Evolutionary conservation across 2,329 filamentous ascomycete species (phyloP).

Genomic region (Cadophora luteo-olivacea): DNA sequence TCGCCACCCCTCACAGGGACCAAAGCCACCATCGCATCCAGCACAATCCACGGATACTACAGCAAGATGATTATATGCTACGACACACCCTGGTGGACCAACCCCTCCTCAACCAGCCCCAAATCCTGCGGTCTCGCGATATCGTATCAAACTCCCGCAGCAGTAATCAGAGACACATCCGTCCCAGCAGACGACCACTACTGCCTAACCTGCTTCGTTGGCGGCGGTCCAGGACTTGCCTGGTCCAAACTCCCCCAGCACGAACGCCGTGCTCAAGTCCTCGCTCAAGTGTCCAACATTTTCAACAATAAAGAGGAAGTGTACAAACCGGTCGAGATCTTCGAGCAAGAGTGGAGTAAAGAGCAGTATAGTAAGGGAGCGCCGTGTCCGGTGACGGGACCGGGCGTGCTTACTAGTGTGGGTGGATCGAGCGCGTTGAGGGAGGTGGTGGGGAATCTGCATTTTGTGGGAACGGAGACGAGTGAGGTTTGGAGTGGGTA

Average conservation of each 20-base stretch:
- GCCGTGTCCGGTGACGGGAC: slow-evolving; percentile 44
- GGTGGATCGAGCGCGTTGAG: slow-evolving; percentile 39
- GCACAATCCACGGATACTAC: slow-evolving; percentile 51
- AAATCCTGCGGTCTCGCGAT: slow-evolving; percentile 50
- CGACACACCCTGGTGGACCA: slow-evolving; percentile 24
- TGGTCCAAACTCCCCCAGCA: slow-evolving; percentile 26
- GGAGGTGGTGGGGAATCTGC: slow-evolving; percentile 49
- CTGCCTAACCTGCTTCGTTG: slow-evolving; percentile 25
- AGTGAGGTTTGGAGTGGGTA: slow-evolving; percentile 57
- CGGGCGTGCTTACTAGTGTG: slow-evolving; percentile 41
- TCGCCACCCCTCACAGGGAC: slow-evolving; percentile 50
- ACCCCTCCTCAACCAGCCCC: neutral
- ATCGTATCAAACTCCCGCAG: slow-evolving; percentile 48
- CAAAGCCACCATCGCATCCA: slow-evolving; percentile 46
- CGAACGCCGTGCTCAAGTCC: slow-evolving; percentile 22
- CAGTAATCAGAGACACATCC: slow-evolving; percentile 50
- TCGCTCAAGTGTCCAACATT: slow-evolving; percentile 21
- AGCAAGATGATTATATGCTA: slow-evolving; percentile 48
- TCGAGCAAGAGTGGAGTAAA: slow-evolving; percentile 35
- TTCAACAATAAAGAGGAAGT: slow-evolving; percentile 20
- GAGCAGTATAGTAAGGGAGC: slow-evolving; percentile 45
- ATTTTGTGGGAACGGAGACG: slow-evolving; percentile 59
- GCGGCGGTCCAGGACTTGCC: slow-evolving; percentile 14
- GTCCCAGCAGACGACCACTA: slow-evolving; percentile 48
- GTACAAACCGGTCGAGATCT: slow-evolving; percentile 28